phyloP scores from a whole-genome alignment of 2,329 filamentous ascomycete genomes.

The Gnomoniopsis smithogilvyi region DNA sequence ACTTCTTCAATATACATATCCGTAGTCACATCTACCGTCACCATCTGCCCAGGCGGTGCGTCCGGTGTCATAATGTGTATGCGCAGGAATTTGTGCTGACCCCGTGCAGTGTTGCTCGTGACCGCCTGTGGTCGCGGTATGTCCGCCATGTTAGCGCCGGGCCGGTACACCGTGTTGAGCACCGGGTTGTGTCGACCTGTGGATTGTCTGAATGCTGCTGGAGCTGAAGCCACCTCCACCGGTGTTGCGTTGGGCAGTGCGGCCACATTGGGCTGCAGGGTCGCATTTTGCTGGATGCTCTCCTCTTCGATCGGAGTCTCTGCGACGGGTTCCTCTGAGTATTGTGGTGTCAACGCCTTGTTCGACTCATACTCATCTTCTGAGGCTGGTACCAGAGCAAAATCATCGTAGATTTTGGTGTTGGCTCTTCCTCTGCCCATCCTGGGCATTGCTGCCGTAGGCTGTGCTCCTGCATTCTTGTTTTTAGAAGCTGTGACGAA shows the following conservation, averaged over 20 bases:
- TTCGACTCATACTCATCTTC: conserved; percentile 67
- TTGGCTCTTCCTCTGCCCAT: conserved; percentile 64
- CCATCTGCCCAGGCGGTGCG: conserved; percentile 67
- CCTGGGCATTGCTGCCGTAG: conserved; percentile 53
- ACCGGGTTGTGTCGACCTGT: conserved; percentile 51
- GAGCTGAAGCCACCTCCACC: conserved; percentile 6
- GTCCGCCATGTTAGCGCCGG: conserved; percentile 53
- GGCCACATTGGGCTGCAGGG: conserved; percentile 28
- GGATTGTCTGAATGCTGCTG: not conserved
- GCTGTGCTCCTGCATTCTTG: conserved; percentile 17
- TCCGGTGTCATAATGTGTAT: conserved; percentile 71
- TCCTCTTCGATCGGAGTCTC: conserved; percentile 38
- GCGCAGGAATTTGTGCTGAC: conserved; percentile 67
- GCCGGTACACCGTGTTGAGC: conserved; percentile 57
- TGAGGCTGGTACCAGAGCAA: conserved; percentile 72
- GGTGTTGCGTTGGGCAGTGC: conserved; percentile 37
- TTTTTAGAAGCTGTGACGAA: conserved; percentile 40
- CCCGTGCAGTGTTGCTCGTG: conserved; percentile 46
- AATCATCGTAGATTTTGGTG: conserved; percentile 78
- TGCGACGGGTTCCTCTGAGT: conserved; percentile 48
- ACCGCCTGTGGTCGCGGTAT: conserved; percentile 47
- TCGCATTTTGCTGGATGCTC: conserved; percentile 43
- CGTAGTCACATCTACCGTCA: conserved; percentile 72
- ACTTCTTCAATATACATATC: conserved; percentile 83
- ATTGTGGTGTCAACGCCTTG: conserved; percentile 64